Evolutionary conservation across 305 asterid genomes (phyloP).

Genomic region (Andrographis paniculata): DNA sequence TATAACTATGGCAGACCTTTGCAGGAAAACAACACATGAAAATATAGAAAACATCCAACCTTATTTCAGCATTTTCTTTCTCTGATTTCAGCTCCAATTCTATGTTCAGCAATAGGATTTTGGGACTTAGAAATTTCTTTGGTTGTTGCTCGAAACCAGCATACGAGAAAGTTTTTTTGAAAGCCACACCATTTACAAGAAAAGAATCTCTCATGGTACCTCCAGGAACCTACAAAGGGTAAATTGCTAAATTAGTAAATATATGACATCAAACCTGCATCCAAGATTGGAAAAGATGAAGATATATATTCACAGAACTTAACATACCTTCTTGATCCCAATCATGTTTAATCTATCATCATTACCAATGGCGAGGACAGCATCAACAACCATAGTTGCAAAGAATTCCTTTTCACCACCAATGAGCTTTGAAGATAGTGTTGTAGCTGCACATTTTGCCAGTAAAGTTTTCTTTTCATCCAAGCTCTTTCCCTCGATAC

Average conservation of each 20-base stretch:
- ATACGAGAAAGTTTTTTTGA: conserved; percentile 98
- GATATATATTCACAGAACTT: conserved; percentile 1
- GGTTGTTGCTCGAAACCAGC: conserved; percentile 99
- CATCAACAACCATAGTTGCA: conserved; percentile 92
- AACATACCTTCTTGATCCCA: conserved; percentile 84
- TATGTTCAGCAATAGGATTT: conserved; percentile 82
- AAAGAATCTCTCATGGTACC: conserved; percentile 98
- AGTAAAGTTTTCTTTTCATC: conserved; percentile 84
- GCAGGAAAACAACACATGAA: not conserved
- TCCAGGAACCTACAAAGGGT: conserved; percentile 70
- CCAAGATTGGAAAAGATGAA: conserved; percentile 2
- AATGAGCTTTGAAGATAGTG: conserved; percentile 93
- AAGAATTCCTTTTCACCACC: conserved; percentile 99
- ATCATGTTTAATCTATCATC: conserved; percentile 96
- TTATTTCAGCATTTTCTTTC: conserved; percentile 98
- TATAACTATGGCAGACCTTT: not conserved
- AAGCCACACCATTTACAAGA: conserved; percentile 95
- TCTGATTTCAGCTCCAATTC: conserved; percentile 96
- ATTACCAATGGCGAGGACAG: conserved; percentile 78
- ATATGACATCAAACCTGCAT: not conserved
- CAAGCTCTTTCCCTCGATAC: conserved; percentile 91
- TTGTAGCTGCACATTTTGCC: conserved; percentile 97
- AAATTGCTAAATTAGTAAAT: not conserved
- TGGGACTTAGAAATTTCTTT: conserved; percentile 71
- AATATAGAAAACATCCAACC: conserved; percentile 29